Conservation (phyloP, 768 basidiomycete genomes). For the Hebeloma cylindrosporum region DNA sequence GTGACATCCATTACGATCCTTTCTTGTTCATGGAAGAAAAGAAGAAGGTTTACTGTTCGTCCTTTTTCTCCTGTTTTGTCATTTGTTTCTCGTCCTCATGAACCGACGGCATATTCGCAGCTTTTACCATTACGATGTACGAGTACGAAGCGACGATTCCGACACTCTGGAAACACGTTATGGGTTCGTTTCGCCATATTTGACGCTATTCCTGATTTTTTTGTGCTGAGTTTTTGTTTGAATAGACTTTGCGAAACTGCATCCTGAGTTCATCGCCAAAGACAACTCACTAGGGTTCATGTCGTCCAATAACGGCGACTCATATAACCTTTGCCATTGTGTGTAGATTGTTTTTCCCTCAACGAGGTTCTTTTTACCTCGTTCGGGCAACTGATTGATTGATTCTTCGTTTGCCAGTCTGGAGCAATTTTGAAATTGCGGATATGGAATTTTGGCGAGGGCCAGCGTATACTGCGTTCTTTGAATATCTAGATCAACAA, state of each 20-base stretch:
- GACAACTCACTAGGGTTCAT: slow-evolving; percentile 65
- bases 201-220: slow-evolving; percentile 10
- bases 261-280: slow-evolving; percentile 57
- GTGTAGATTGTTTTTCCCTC: slow-evolving; percentile 24
- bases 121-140: slow-evolving; percentile 73
- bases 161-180: slow-evolving; percentile 70
- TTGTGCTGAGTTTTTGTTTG: neutral
- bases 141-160: slow-evolving; percentile 77
- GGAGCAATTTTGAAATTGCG: slow-evolving; percentile 73
- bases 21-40: slow-evolving; percentile 72
- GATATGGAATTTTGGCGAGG: slow-evolving; percentile 64
- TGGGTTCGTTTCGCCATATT: slow-evolving; percentile 40
- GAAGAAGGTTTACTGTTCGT: slow-evolving; percentile 62
- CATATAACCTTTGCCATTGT: slow-evolving; percentile 77
- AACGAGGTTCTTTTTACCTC: slow-evolving; percentile 13
- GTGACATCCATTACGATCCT: slow-evolving; percentile 64
- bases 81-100: neutral
- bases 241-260: slow-evolving; percentile 52
- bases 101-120: slow-evolving; percentile 19
- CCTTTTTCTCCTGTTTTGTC: neutral
- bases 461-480: slow-evolving; percentile 66
- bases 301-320: slow-evolving; percentile 46
- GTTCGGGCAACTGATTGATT: neutral
- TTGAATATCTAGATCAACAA: slow-evolving; percentile 56
- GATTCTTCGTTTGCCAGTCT: slow-evolving; percentile 34